Percentiles rank a stretch among this genome's conserved stretches.
These are phyloP conservation scores for Bimuria novae-zelandiae DNA, from an alignment of 2,329 filamentous ascomycete genomes.

Conservation along the genomic window DNA sequence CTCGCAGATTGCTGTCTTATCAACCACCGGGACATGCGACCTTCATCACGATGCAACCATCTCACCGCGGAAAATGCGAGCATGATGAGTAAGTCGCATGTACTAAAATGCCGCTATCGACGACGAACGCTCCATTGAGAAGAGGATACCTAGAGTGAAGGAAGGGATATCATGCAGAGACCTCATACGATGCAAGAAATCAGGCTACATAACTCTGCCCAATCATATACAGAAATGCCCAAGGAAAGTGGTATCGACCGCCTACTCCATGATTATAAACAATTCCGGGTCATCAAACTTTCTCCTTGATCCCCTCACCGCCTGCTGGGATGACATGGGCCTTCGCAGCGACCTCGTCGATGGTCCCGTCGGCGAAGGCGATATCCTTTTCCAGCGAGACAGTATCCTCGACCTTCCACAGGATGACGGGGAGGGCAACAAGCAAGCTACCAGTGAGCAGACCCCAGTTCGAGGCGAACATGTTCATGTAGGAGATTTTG, in stretches of 20 bases:
- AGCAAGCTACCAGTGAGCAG: constrained; percentile 74
- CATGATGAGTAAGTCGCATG: background rate
- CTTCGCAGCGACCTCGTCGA: constrained; percentile 65
- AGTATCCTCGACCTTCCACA: constrained; percentile 79
- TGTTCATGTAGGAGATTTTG: constrained; percentile 65
- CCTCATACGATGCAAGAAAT: constrained; percentile 16
- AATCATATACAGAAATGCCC: constrained; percentile 27
- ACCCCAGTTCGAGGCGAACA: constrained; percentile 78
- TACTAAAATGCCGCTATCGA: background rate
- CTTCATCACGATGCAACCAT: background rate
- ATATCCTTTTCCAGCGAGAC: constrained; percentile 81
- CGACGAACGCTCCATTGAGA: background rate
- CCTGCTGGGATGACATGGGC: constrained; percentile 18
- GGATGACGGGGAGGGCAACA: constrained; percentile 78
- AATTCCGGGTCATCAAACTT: constrained; percentile 27
- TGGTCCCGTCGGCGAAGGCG: constrained; percentile 81
- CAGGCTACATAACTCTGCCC: constrained; percentile 26
- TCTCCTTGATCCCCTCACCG: constrained; percentile 27
- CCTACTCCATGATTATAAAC: constrained; percentile 17
- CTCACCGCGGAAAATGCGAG: background rate
- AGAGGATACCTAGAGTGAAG: constrained; percentile 10
- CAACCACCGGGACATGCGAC: background rate
- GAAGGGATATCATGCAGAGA: constrained; percentile 20
- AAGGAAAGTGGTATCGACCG: constrained; percentile 6
- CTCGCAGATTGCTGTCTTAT: constrained; percentile 1